Evolutionary conservation across 2,329 filamentous ascomycete genomes (phyloP).

Genomic region (Trichoderma harzianum): DNA sequence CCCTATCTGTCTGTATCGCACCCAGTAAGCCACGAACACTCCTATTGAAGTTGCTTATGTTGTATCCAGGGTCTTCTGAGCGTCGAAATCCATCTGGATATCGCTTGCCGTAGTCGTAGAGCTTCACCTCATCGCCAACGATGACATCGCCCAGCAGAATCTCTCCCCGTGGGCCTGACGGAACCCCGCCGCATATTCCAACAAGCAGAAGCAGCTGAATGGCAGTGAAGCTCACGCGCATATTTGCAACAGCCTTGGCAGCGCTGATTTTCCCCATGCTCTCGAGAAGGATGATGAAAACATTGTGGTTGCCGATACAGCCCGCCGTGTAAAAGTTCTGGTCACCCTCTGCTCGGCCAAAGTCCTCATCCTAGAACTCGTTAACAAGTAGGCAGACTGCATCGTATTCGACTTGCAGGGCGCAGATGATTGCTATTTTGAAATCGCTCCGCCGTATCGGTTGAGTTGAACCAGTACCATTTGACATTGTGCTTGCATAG

Average conservation of each 20-base stretch:
- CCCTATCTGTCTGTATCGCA: constrained; percentile 21
- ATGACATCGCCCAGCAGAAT: constrained; percentile 33
- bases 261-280: constrained; percentile 30
- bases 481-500: not conserved
- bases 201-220: constrained; percentile 35
- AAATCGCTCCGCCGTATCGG: constrained; percentile 9
- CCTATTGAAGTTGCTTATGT: constrained; percentile 23
- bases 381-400: constrained; percentile 15
- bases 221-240: constrained; percentile 32
- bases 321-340: constrained; percentile 24
- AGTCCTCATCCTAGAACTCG: constrained; percentile 15
- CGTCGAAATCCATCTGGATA: constrained; percentile 25
- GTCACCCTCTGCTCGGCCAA: constrained; percentile 12
- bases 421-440: constrained; percentile 16
- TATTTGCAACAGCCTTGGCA: constrained; percentile 25
- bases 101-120: constrained; percentile 29
- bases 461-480: not conserved
- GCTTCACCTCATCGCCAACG: constrained; percentile 27
- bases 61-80: constrained; percentile 27
- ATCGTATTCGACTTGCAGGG: constrained; percentile 17
- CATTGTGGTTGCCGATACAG: constrained; percentile 23
- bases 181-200: constrained; percentile 39
- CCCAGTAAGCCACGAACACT: constrained; percentile 29
- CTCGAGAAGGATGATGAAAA: constrained; percentile 27
- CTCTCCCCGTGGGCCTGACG: constrained; percentile 21